Percentiles rank a stretch among this genome's conserved stretches.
Evolutionary conservation across 441 rosid genomes (phyloP).

Genomic region (Adansonia gregorii): DNA sequence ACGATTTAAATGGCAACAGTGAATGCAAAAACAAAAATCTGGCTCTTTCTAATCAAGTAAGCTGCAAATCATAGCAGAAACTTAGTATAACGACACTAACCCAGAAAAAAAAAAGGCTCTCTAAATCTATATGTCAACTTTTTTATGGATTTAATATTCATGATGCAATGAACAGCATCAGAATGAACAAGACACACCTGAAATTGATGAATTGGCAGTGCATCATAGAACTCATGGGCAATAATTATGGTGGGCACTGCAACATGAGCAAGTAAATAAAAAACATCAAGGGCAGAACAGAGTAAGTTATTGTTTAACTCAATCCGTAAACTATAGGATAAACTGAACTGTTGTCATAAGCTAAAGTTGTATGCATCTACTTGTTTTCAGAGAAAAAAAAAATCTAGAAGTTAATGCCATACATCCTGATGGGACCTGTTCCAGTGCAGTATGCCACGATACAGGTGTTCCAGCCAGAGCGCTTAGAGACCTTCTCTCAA

Average conservation of each 20-base stretch:
- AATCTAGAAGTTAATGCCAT: slow-evolving; percentile 40
- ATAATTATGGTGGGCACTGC: slow-evolving; percentile 81
- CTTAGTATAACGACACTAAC: background rate
- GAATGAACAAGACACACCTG: slow-evolving; percentile 60
- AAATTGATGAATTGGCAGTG: slow-evolving; percentile 92
- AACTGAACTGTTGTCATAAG: background rate
- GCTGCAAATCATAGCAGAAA: slow-evolving; percentile 10
- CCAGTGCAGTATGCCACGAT: slow-evolving; percentile 75
- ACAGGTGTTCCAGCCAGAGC: slow-evolving; percentile 65
- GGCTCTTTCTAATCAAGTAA: background rate
- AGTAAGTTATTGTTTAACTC: slow-evolving; percentile 1
- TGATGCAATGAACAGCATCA: background rate
- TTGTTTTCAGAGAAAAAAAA: slow-evolving; percentile 21
- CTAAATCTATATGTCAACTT: background rate
- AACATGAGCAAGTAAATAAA: slow-evolving; percentile 35
- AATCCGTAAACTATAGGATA: background rate
- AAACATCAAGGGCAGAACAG: slow-evolving; percentile 13
- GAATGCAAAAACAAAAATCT: background rate
- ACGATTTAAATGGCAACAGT: background rate
- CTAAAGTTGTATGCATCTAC: background rate
- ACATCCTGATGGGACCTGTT: slow-evolving; percentile 88
- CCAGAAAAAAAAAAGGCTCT: slow-evolving; percentile 3
- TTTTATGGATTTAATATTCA: background rate
- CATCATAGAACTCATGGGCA: slow-evolving; percentile 96
- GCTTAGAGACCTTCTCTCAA: slow-evolving; percentile 51